Conservation (phyloP, 2,329 filamentous ascomycete species). For the Didymella segeticola region DNA sequence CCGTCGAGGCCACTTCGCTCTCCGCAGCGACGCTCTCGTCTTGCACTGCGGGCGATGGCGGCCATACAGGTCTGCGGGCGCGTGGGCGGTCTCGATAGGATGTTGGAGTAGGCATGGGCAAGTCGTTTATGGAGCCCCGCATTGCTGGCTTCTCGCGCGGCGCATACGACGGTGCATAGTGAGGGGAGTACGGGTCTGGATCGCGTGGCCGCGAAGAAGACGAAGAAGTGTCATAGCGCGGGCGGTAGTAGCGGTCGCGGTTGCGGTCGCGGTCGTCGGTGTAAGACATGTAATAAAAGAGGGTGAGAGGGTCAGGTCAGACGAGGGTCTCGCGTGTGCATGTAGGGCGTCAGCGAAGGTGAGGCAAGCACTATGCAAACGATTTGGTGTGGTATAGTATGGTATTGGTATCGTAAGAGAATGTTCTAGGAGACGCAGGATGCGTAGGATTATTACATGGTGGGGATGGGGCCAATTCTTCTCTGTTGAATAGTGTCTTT, state of each 20-base stretch:
- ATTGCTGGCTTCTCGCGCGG: constrained; percentile 11
- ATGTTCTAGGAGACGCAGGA: constrained; percentile 6
- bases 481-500: constrained; percentile 15
- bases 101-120: no score
- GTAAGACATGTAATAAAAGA: constrained; percentile 36
- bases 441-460: constrained; percentile 14
- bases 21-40: constrained; percentile 70
- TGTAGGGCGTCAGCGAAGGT: constrained; percentile 3
- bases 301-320: constrained; percentile 14
- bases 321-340: constrained; percentile 6
- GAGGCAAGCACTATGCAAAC: not conserved
- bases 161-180: constrained; percentile 6
- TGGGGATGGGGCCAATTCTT: constrained; percentile 12
- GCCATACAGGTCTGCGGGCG: constrained; percentile 48
- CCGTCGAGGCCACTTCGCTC: constrained; percentile 63
- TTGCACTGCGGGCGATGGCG: constrained; percentile 71
- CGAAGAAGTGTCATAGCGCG: constrained; percentile 6
- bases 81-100: constrained; percentile 28
- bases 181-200: constrained; percentile 18
- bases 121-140: constrained; percentile 21
- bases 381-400: not conserved
- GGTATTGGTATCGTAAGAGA: constrained; percentile 5
- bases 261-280: no score
- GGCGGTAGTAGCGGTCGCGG: constrained; percentile 33
- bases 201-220: constrained; percentile 28